Conservation (phyloP, 2,329 filamentous ascomycete genomes). For the Fusarium sarcochroum region DNA sequence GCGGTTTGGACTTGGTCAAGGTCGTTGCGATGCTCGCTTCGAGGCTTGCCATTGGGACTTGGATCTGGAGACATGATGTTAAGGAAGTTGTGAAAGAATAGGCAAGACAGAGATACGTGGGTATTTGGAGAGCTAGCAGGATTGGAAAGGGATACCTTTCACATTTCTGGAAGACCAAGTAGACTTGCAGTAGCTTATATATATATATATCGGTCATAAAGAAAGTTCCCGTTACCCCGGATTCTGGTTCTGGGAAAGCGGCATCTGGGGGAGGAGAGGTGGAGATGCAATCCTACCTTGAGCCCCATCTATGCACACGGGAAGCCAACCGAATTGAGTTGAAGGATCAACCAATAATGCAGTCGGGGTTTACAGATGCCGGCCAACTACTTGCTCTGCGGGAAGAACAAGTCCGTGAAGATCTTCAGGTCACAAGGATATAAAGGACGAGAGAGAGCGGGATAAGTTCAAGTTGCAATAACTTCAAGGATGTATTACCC, state of each 20-base stretch:
- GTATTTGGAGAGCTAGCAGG: neutral
- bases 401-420: too few relatives aligned
- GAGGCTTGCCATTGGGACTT: slow-evolving; percentile 26
- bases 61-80: slow-evolving; percentile 24
- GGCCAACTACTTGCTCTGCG: neutral
- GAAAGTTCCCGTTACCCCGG: slow-evolving; percentile 18
- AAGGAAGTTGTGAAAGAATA: neutral
- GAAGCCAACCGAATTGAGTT: too few relatives aligned
- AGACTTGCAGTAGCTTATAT: neutral
- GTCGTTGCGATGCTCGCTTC: slow-evolving; percentile 34
- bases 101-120: neutral
- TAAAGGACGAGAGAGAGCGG: too few relatives aligned
- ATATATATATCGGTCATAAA: neutral
- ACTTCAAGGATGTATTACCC: too few relatives aligned
- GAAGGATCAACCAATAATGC: neutral
- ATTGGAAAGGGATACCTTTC: too few relatives aligned
- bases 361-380: neutral
- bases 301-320: neutral
- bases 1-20: slow-evolving; percentile 49
- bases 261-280: neutral
- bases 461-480: too few relatives aligned
- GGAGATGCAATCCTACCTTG: neutral
- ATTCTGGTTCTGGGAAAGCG: slow-evolving; percentile 6
- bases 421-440: too few relatives aligned
- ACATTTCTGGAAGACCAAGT: neutral